Base-by-base conservation (phyloP, 2,329 filamentous ascomycete species). In the Pseudopithomyces maydicus region DNA sequence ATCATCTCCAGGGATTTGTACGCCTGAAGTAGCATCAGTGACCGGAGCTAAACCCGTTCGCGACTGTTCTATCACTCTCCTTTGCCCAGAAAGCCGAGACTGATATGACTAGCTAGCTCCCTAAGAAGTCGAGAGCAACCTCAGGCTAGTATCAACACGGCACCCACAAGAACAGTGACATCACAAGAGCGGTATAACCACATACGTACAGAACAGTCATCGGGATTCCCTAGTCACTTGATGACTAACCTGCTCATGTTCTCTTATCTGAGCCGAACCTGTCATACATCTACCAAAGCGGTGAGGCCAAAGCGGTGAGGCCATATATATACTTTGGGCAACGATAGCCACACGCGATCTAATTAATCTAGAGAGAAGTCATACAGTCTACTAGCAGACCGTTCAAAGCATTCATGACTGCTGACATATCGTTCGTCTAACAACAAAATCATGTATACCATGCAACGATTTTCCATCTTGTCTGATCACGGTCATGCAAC, bases 121-220 rank as follows among this genome's bases (percentile, higher is more conserved):
- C n/a, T n/a, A n/a, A n/a, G 5, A n/a, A 5, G 35, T 14, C 35
- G 5, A 20, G 12, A 17, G 17, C 14, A 12, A 7, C 10, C 29
- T 7, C 20, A 29, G 29, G 23, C 14, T 6, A 29, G 20, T 12
- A 36, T 14, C 29, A 35, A 17, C 3, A 10, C 29, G 35, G 10
- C 44, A 47, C 26, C 44, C 19, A 35, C 15, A 29, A 35, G 5
- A 6, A 47, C 47, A 29, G 35, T 50, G 47, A 50, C 35, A 50
- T 50, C 47, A 50, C 35, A 50, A 50, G 23, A 50, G 47, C 47
- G 47, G 35, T 50, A 48, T 38, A 32, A 19, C 23, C 23, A 36
- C 20, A 23, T 20, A 36, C 14, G 2, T 36, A 4, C 32, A 48
- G 32, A 29, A 17, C 8, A 12, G 20, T 20, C 20, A 5, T 8